Percentiles rank a stretch among this genome's conserved stretches.
Conservation (phyloP, 2,329 filamentous ascomycete genomes). For the Sporothrix brasiliensis region DNA sequence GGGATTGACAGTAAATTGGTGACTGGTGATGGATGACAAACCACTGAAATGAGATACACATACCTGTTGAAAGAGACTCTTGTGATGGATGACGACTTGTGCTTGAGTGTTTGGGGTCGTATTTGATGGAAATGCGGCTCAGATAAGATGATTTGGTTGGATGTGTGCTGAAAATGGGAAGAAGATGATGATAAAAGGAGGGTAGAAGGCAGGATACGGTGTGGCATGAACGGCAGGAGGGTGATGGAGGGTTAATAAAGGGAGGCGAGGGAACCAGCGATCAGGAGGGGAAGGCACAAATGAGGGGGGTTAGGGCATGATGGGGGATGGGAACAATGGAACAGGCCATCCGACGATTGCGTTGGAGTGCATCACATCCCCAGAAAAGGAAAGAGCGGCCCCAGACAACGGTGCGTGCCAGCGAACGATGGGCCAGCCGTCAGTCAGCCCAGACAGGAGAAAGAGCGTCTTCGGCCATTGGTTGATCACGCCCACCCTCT, state of each 20-base stretch:
- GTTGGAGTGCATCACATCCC: constrained; percentile 10
- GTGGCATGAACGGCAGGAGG: constrained; percentile 5
- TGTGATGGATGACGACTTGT: background rate
- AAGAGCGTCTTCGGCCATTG: background rate
- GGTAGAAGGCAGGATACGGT: background rate
- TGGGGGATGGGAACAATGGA: constrained; percentile 8
- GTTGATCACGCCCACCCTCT: constrained; percentile 9
- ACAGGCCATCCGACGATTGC: constrained; percentile 16
- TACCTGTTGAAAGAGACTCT: constrained; percentile 22
- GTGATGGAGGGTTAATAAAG: constrained; percentile 13
- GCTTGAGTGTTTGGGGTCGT: background rate
- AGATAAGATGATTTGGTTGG: constrained; percentile 12
- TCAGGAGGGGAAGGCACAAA: constrained; percentile 15
- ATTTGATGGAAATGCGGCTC: constrained; percentile 25
- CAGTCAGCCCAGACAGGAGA: constrained; percentile 9
- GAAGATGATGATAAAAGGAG: background rate
- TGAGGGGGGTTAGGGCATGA: constrained; percentile 8
- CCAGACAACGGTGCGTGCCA: constrained; percentile 11
- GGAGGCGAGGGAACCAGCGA: constrained; percentile 1
- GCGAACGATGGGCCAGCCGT: constrained; percentile 1
- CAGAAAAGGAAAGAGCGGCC: background rate
- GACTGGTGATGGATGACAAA: background rate
- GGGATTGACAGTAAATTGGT: background rate
- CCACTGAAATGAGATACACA: background rate
- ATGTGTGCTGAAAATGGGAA: constrained; percentile 12